These are phyloP conservation scores for Neoboletus brunneissimus DNA, from an alignment of 768 basidiomycete species.

Conservation along the genomic window DNA sequence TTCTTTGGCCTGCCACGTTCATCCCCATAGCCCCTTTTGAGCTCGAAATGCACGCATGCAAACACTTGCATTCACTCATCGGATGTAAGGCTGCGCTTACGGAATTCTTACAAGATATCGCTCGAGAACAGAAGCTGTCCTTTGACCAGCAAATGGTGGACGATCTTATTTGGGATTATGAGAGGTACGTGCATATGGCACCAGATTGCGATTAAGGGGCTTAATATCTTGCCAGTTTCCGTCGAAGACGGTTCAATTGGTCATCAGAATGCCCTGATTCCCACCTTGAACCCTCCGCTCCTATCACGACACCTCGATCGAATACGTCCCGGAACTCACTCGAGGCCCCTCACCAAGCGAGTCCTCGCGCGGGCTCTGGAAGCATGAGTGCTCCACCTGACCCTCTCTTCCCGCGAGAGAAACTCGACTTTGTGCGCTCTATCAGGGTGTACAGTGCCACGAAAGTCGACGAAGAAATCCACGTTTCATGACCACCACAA, in stretches of 20 bases:
- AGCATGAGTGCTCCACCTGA: slow-evolving; percentile 18
- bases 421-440: slow-evolving; percentile 49
- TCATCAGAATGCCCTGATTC: slow-evolving; percentile 45
- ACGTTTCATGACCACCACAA: slow-evolving; percentile 16
- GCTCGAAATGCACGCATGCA: slow-evolving; percentile 75
- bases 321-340: slow-evolving; percentile 16
- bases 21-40: slow-evolving; percentile 55
- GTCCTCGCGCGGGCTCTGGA: slow-evolving; percentile 9
- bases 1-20: slow-evolving; percentile 59
- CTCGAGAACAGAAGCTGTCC: slow-evolving; percentile 20
- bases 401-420: slow-evolving; percentile 33
- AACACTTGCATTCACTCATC: slow-evolving; percentile 61
- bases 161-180: slow-evolving; percentile 36
- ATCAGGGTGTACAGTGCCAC: slow-evolving; percentile 51
- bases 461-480: slow-evolving; percentile 37
- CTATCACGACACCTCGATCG: slow-evolving; percentile 24
- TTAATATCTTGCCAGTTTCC: slow-evolving; percentile 47
- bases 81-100: slow-evolving; percentile 57
- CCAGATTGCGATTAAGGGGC: slow-evolving; percentile 3
- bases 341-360: slow-evolving; percentile 12
- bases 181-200: slow-evolving; percentile 26
- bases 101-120: slow-evolving; percentile 43
- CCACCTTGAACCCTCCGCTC: slow-evolving; percentile 24
- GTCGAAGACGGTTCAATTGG: slow-evolving; percentile 68
- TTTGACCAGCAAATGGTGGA: slow-evolving; percentile 25